A percentile compares a stretch with the other conserved stretches of the same genome.
These are phyloP conservation scores for Phytophthora crassamura DNA, from an alignment of 352 stramenopile species.

Conservation along the genomic window DNA sequence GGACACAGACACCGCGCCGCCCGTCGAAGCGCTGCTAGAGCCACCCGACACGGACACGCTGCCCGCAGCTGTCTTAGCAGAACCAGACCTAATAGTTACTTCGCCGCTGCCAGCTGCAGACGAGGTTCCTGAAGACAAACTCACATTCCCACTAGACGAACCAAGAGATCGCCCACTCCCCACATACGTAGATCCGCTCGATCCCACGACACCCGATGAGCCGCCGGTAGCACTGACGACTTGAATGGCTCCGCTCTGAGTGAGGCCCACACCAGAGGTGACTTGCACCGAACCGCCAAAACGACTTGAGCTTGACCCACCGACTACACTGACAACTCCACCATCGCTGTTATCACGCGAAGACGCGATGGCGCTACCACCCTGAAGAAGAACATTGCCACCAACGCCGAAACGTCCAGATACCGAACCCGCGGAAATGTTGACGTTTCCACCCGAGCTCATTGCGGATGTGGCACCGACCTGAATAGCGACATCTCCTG, in stretches of 20 bases:
- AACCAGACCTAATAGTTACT: slow-evolving; percentile 22
- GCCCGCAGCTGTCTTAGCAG: slow-evolving; percentile 11
- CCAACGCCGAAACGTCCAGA: slow-evolving; percentile 15
- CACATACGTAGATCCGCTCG: slow-evolving; percentile 4
- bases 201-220: slow-evolving; percentile 1
- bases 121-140: slow-evolving; percentile 4
- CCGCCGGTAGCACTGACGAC: slow-evolving; percentile 6
- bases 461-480: slow-evolving; percentile 7
- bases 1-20: slow-evolving; percentile 24
- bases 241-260: slow-evolving; percentile 13
- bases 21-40: slow-evolving; percentile 27
- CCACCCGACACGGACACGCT: slow-evolving; percentile 23
- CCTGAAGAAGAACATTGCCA: slow-evolving; percentile 16
- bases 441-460: slow-evolving; percentile 22
- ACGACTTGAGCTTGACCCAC: slow-evolving; percentile 15
- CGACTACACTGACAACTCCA: slow-evolving; percentile 4
- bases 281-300: slow-evolving; percentile 19
- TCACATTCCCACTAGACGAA: slow-evolving; percentile 1
- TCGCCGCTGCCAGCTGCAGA: slow-evolving; percentile 15
- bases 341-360: slow-evolving; percentile 15
- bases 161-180: slow-evolving; percentile 1
- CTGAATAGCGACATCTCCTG: slow-evolving; percentile 16
- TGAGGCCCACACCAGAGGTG: slow-evolving; percentile 15
- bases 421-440: slow-evolving; percentile 18
- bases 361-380: slow-evolving; percentile 11